Conservation (phyloP, 1,284 basidiomycete species). For the Fomitopsis pinicola region DNA sequence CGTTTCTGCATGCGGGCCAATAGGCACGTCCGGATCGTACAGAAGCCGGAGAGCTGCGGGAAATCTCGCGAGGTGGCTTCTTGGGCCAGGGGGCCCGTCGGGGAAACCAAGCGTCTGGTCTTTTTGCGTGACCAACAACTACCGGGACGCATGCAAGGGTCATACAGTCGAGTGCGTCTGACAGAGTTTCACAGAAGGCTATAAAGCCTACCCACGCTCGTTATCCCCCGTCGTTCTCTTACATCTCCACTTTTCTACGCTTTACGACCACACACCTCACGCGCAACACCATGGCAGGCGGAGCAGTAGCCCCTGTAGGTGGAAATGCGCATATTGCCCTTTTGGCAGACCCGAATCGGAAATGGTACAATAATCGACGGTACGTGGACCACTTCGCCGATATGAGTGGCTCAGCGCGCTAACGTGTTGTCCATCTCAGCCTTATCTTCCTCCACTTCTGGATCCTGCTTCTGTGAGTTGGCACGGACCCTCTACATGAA, state of each 20-base stretch:
- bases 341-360: constrained; percentile 59
- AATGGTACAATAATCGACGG: constrained; percentile 72
- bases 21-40: background rate
- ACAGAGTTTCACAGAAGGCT: constrained; percentile 10
- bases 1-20: background rate
- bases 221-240: constrained; percentile 25
- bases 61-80: constrained; percentile 26
- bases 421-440: constrained; percentile 27
- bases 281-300: constrained; percentile 47
- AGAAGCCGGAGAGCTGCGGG: constrained; percentile 18
- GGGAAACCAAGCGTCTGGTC: constrained; percentile 15
- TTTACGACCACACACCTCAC: constrained; percentile 5
- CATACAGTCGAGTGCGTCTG: constrained; percentile 2
- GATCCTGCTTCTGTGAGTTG: constrained; percentile 59
- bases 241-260: constrained; percentile 11
- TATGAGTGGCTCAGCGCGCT: background rate
- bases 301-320: constrained; percentile 30
- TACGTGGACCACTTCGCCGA: constrained; percentile 24
- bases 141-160: constrained; percentile 4
- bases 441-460: constrained; percentile 61
- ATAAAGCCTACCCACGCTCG: constrained; percentile 27
- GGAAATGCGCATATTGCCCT: constrained; percentile 40
- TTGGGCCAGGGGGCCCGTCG: constrained; percentile 22
- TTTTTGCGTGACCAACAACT: constrained; percentile 10
- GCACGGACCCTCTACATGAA: background rate